Conservation (phyloP, 2,329 filamentous ascomycete genomes). For the Trichoderma brevicompactum region DNA sequence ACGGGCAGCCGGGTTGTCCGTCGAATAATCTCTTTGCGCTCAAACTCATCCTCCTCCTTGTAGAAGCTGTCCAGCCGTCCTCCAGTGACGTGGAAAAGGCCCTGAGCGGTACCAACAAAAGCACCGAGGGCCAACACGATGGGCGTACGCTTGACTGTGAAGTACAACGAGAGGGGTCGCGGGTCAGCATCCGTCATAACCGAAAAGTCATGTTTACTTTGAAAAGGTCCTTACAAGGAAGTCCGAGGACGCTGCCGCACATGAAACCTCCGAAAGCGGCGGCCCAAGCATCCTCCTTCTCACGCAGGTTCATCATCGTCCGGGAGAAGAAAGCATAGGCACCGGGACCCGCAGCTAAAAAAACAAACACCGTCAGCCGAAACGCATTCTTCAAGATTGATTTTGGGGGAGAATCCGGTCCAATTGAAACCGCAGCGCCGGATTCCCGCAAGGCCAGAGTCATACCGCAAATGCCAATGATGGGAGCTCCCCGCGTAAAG, state of each 20-base stretch:
- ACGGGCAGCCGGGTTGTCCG: slow-evolving; percentile 74
- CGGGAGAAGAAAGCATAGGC: slow-evolving; percentile 77
- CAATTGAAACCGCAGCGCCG: neutral
- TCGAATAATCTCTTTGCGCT: slow-evolving; percentile 74
- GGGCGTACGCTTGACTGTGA: slow-evolving; percentile 61
- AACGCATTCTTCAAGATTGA: neutral
- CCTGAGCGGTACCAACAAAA: slow-evolving; percentile 60
- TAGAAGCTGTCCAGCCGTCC: slow-evolving; percentile 59
- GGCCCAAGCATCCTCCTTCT: slow-evolving; percentile 81
- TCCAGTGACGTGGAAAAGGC: slow-evolving; percentile 70
- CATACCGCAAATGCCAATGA: slow-evolving; percentile 59
- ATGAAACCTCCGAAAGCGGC: slow-evolving; percentile 76
- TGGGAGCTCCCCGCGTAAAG: slow-evolving; percentile 76
- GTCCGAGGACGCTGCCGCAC: slow-evolving; percentile 71
- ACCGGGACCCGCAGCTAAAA: slow-evolving; percentile 64
- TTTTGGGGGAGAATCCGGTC: neutral
- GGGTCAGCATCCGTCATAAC: neutral
- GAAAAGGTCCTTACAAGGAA: slow-evolving; percentile 63
- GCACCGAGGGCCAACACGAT: slow-evolving; percentile 70
- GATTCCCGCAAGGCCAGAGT: neutral
- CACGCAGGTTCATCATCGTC: slow-evolving; percentile 80
- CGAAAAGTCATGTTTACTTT: neutral
- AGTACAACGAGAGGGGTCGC: neutral
- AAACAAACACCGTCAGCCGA: slow-evolving; percentile 17
- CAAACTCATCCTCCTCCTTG: slow-evolving; percentile 69